These are phyloP conservation scores for Aspergillus niger DNA, from an alignment of 2,329 filamentous ascomycete genomes.

Conservation along the genomic window DNA sequence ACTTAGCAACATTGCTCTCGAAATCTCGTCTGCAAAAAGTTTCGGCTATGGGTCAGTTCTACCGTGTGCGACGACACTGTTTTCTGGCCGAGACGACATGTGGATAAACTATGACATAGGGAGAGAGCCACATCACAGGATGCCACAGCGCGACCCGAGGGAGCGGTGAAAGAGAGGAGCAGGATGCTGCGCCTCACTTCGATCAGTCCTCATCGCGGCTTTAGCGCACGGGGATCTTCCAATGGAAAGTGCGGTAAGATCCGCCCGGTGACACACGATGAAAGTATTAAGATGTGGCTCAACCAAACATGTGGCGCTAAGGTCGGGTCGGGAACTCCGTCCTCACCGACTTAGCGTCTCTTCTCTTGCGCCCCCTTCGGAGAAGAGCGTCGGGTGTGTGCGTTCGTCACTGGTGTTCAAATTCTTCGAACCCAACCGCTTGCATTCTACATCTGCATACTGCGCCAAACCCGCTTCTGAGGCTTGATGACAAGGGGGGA, in stretches of 20 bases:
- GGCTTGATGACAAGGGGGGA: not conserved
- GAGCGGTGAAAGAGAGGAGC: conserved; percentile 23
- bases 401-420: not conserved
- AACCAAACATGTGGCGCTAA: conserved; percentile 22
- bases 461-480: not conserved
- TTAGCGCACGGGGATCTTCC: conserved; percentile 19
- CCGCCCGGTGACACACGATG: conserved; percentile 21
- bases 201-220: conserved; percentile 2
- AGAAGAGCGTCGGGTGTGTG: conserved; percentile 16
- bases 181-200: conserved; percentile 23
- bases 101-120: conserved; percentile 11
- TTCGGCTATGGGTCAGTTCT: not conserved
- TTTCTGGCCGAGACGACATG: conserved; percentile 4
- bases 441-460: not conserved
- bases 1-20: not conserved
- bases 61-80: not conserved
- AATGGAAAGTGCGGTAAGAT: conserved; percentile 21
- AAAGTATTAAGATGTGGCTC: conserved; percentile 20
- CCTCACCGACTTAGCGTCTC: conserved; percentile 21
- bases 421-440: not conserved
- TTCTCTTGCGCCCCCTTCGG: conserved; percentile 7
- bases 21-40: not conserved
- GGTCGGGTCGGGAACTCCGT: conserved; percentile 5
- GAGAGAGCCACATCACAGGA: not conserved
- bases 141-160: not conserved